A percentile compares a stretch with the other conserved stretches of the same genome.
These are phyloP conservation scores for Barbarea vulgaris DNA, from an alignment of 345 rosid species.

Conservation along the genomic window DNA sequence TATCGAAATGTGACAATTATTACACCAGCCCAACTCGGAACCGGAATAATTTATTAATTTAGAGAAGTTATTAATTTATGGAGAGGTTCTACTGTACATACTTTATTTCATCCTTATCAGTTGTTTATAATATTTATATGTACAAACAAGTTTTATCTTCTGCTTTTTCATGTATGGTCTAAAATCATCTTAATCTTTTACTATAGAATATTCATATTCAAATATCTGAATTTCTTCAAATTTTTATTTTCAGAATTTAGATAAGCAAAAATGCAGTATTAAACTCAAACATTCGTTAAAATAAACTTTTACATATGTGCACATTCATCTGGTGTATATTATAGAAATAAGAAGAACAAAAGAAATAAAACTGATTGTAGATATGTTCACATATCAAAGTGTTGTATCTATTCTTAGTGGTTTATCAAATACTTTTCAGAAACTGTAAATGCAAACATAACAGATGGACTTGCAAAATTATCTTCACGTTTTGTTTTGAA, in stretches of 20 bases:
- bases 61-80: too few relatives aligned
- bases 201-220: not conserved
- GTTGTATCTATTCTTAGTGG: too few relatives aligned
- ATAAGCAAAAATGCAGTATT: not conserved
- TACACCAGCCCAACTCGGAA: too few relatives aligned
- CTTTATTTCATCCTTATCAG: not conserved
- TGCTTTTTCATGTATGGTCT: not conserved
- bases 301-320: not conserved
- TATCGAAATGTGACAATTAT: too few relatives aligned
- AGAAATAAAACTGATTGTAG: not conserved
- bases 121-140: not conserved
- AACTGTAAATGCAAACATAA: too few relatives aligned
- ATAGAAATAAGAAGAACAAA: not conserved
- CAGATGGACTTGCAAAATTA: not conserved
- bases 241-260: not conserved
- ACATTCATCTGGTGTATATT: not conserved
- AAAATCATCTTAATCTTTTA: not conserved
- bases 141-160: not conserved
- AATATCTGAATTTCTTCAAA: not conserved
- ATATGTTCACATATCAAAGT: too few relatives aligned
- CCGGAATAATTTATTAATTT: too few relatives aligned
- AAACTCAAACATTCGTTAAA: not conserved
- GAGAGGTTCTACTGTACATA: too few relatives aligned
- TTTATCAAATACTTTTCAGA: too few relatives aligned
- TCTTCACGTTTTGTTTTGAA: not conserved